Evolutionary conservation across 371 early-diverging fungal genomes (phyloP).

Genomic region (Mucor circinelloides): DNA sequence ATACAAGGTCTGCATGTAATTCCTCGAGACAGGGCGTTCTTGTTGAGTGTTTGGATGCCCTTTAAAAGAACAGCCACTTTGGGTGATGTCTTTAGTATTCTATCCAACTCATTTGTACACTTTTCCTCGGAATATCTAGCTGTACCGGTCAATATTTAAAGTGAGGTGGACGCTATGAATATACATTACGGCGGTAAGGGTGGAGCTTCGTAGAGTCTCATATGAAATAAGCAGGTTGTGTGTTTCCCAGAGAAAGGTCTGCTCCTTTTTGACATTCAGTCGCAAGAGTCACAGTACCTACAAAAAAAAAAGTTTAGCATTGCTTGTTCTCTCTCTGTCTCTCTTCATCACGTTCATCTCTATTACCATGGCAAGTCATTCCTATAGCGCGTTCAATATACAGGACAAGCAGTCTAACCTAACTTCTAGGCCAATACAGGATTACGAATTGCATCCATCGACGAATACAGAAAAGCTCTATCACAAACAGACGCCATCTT

Average conservation of each 20-base stretch:
- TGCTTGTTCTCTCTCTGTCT: not conserved
- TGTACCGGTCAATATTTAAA: not conserved
- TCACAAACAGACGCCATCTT: constrained; percentile 59
- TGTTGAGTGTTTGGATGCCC: constrained; percentile 41
- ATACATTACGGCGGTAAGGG: constrained; percentile 21
- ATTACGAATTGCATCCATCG: constrained; percentile 22
- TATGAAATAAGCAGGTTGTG: not conserved
- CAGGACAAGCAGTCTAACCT: not conserved
- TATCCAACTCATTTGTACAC: constrained; percentile 41
- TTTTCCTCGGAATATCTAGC: constrained; percentile 27
- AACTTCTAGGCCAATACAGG: not conserved
- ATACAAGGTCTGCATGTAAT: constrained; percentile 47
- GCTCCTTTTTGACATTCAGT: not conserved
- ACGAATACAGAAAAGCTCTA: constrained; percentile 24
- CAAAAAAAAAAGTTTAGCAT: not conserved
- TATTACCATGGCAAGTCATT: not conserved
- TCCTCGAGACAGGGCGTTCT: constrained; percentile 33
- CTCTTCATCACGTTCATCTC: not conserved
- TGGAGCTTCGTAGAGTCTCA: constrained; percentile 29
- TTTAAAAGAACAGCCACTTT: constrained; percentile 36
- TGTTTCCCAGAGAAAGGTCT: too few species aligned
- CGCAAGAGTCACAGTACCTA: not conserved
- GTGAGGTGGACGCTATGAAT: not conserved
- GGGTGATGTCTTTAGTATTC: constrained; percentile 32
- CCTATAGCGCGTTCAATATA: not conserved